A percentile compares a stretch with the other conserved stretches of the same genome.
These are phyloP conservation scores for Fusarium oxysporum DNA, from an alignment of 2,329 filamentous ascomycete species.

Conservation along the genomic window DNA sequence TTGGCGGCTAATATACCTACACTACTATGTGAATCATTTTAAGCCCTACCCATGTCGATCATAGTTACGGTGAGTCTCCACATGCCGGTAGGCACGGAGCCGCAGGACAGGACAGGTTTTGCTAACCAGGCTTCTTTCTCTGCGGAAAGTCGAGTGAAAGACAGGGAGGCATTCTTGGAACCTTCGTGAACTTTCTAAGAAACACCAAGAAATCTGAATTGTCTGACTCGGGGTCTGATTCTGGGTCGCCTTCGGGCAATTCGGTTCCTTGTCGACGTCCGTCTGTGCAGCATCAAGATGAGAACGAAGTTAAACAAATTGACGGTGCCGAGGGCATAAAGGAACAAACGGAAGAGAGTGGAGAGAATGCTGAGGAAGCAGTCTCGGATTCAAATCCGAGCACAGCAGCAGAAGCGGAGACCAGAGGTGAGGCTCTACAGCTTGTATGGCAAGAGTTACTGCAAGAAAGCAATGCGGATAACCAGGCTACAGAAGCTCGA, in stretches of 20 bases:
- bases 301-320: fast-evolving
- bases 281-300: background rate
- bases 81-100: background rate
- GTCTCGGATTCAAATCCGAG: too few relatives aligned
- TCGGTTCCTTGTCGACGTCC: background rate
- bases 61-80: background rate
- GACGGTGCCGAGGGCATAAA: too few relatives aligned
- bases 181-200: background rate
- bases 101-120: too few relatives aligned
- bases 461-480: too few relatives aligned
- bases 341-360: fast-evolving
- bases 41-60: background rate
- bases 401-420: background rate
- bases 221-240: background rate
- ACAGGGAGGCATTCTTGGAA: background rate
- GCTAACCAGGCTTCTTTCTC: too few relatives aligned
- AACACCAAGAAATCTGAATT: background rate
- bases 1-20: background rate
- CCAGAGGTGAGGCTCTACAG: background rate
- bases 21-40: background rate
- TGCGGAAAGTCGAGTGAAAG: background rate
- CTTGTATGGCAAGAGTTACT: background rate
- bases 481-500: background rate
- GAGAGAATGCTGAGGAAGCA: too few relatives aligned
- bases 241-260: background rate